phyloP scores from a whole-genome alignment of 192 early-diverging fungal species.

The Coemansia sp. region DNA sequence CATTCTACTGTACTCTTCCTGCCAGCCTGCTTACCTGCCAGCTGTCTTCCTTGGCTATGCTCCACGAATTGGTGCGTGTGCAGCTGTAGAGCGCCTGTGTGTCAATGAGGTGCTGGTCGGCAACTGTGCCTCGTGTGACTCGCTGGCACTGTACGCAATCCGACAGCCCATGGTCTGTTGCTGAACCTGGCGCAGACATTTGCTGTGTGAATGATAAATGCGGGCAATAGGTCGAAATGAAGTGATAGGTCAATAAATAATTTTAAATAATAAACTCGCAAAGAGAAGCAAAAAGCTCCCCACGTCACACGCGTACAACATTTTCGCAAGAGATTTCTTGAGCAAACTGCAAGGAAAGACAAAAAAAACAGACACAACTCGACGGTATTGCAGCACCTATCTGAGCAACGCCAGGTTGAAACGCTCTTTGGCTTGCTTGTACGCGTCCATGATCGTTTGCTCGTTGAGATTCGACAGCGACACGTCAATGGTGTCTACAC shows the following conservation, averaged over 20 bases:
- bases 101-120: constrained; percentile 8
- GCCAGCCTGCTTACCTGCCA: constrained; percentile 30
- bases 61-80: constrained; percentile 17
- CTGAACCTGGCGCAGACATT: constrained; percentile 12
- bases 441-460: constrained; percentile 72
- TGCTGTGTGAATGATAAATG: not conserved
- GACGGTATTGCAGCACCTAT: constrained; percentile 21
- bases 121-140: constrained; percentile 10
- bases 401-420: constrained; percentile 65
- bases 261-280: not conserved
- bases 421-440: constrained; percentile 76
- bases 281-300: not conserved
- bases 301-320: too few relatives aligned
- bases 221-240: not conserved
- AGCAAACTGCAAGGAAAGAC: too few relatives aligned
- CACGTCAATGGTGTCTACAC: constrained; percentile 69
- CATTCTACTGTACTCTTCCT: not conserved
- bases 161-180: constrained; percentile 6
- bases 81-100: constrained; percentile 13
- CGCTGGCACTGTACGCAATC: constrained; percentile 39
- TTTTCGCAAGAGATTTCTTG: too few relatives aligned
- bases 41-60: constrained; percentile 18
- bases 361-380: too few relatives aligned
- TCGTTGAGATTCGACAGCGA: constrained; percentile 64
- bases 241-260: not conserved